Conservation (phyloP, 345 rosid genomes). For the Pugionium dolabratum region DNA sequence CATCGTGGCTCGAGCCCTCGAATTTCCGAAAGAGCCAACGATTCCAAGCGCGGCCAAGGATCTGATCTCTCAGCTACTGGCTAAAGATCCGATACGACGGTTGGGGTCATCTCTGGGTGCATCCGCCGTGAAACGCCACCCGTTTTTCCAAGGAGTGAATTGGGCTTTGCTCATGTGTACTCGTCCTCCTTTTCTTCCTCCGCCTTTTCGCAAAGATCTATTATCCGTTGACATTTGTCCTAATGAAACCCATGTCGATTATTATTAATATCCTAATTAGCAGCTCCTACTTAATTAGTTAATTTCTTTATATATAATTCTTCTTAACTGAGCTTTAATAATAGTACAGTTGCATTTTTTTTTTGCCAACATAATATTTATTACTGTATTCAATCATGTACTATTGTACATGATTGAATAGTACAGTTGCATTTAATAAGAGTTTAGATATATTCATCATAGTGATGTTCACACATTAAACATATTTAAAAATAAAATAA, state of each 20-base stretch:
- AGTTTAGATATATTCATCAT: too few species aligned
- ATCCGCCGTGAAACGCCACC: slow-evolving; percentile 76
- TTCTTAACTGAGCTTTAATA: not conserved
- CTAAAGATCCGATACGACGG: slow-evolving; percentile 74
- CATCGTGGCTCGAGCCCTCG: slow-evolving; percentile 92
- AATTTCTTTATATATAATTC: not conserved
- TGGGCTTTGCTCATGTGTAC: slow-evolving; percentile 94
- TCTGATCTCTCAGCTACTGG: slow-evolving; percentile 64
- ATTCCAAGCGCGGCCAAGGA: slow-evolving; percentile 67
- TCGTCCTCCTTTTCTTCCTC: slow-evolving; percentile 75
- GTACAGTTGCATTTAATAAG: too few species aligned
- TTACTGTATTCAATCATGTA: too few species aligned
- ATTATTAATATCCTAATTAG: slow-evolving; percentile 51
- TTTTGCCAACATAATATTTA: too few species aligned
- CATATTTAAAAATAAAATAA: too few species aligned
- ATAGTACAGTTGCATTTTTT: not conserved
- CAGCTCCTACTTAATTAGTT: slow-evolving; percentile 6
- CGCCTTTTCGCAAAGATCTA: slow-evolving; percentile 57
- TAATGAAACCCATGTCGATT: slow-evolving; percentile 59
- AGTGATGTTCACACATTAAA: too few species aligned
- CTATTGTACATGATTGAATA: too few species aligned
- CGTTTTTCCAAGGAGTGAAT: slow-evolving; percentile 81
- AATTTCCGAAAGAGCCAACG: slow-evolving; percentile 74
- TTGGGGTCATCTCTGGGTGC: slow-evolving; percentile 84
- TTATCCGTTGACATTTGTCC: slow-evolving; percentile 71